phyloP scores from a whole-genome alignment of 441 rosid genomes.

The Metrosideros polymorpha region DNA sequence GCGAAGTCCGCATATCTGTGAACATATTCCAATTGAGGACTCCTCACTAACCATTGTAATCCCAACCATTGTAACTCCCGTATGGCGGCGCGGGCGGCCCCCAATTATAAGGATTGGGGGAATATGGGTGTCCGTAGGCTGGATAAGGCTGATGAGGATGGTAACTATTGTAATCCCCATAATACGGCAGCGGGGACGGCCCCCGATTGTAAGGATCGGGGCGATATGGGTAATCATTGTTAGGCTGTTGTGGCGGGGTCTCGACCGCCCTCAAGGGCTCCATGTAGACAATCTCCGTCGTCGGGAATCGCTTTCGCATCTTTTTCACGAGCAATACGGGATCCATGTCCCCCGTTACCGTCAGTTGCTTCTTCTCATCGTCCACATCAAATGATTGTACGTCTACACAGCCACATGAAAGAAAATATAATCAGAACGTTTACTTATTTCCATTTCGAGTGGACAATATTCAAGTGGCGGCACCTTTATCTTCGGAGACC shows the following conservation, averaged over 20 bases:
- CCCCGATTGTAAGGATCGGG: fast-evolving
- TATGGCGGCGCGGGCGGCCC: background rate
- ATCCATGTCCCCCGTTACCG: background rate
- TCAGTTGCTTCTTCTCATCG: background rate
- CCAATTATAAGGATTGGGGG: fast-evolving
- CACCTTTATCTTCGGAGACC: background rate
- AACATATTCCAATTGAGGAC: background rate
- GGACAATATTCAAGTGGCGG: background rate
- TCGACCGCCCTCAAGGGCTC: background rate
- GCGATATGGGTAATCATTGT: too few species aligned
- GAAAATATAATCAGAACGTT: too few species aligned
- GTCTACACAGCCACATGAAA: background rate
- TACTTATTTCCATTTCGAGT: background rate
- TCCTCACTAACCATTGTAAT: too few species aligned
- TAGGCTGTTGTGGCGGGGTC: background rate
- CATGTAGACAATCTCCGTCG: background rate
- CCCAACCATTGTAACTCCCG: background rate
- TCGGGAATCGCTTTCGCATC: background rate
- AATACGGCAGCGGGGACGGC: background rate
- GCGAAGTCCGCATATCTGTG: background rate
- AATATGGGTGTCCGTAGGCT: background rate
- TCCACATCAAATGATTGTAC: background rate
- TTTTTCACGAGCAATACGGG: background rate
- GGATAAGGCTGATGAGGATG: background rate
- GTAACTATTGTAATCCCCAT: background rate